Base-by-base conservation (phyloP, 768 basidiomycete genomes). In the Lactarius tabidus region DNA sequence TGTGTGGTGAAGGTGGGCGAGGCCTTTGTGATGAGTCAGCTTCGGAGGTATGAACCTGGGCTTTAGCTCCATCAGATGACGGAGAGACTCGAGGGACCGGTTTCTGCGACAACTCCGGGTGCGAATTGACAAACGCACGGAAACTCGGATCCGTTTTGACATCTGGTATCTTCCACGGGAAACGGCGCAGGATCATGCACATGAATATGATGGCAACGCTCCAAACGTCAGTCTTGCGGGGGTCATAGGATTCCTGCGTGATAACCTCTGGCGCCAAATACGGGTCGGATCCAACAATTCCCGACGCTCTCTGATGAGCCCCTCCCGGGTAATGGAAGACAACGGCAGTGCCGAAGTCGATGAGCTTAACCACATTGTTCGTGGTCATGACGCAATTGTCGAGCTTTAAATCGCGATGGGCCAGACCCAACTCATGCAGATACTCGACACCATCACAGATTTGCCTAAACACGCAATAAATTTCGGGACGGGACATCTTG, bases 351-450 rank as follows among this genome's bases (percentile, higher is more conserved):
- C 97, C 97, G 78, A 99, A 99, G 77, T 99, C 97, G 78, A 99
- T 99, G 70, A 99, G 84, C 76, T 99, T 99, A 80, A 99, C 93
- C 70, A 97, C 85, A 73, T 98, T 94, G 73, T 89, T 83, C 3
- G 80, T 80, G n/a, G 91, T 96, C 93, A 99, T 97, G 79, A 99
- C 97, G 76, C 97, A 98, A 76, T 99, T 99, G 80, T 99, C 97
- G 66, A 99, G 90, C 77, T 99, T 99, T 78, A 99, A 86, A 77
- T 99, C 97, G 53, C 97, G 92, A 74, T 99, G 97, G 6, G 97
- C 97, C 58, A 98, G 88, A 31, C 97, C 97, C 80, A 98, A 88
- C 69, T 92, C 90, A 77, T 99, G 97, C 57, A 99, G 87, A 75
- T 99, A 98, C 76, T 96, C 91, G 67, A 99, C 96, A 62, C 97